A percentile compares a stretch with the other conserved stretches of the same genome.
phyloP scores from a whole-genome alignment of 139 green algal species.

The Chlamydomonas eustigma region DNA sequence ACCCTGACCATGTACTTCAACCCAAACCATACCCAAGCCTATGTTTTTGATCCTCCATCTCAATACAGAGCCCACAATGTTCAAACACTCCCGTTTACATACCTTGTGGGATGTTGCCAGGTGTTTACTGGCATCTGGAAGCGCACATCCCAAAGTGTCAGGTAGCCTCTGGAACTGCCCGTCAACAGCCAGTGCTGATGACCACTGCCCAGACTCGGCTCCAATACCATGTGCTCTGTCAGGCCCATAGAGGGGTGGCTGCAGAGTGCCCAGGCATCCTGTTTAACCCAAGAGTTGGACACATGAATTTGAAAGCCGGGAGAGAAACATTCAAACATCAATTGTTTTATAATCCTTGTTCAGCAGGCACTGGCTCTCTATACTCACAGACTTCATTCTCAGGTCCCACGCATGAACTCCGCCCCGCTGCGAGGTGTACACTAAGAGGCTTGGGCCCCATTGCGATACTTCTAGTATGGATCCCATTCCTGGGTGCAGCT shows the following conservation, averaged over 20 bases:
- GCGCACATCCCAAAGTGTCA: constrained; percentile 77
- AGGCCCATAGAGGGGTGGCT: constrained; percentile 33
- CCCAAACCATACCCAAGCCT: too few species aligned
- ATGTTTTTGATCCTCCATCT: too few species aligned
- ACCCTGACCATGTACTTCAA: too few species aligned
- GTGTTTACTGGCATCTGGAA: constrained; percentile 56
- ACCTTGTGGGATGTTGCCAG: constrained; percentile 44
- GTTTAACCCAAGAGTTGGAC: too few species aligned
- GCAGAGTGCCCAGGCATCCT: neutral
- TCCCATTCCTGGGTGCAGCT: constrained; percentile 11
- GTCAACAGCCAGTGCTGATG: constrained; percentile 35
- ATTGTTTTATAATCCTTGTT: too few species aligned
- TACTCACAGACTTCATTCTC: constrained; percentile 30
- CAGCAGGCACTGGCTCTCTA: too few species aligned
- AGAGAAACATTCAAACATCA: too few species aligned
- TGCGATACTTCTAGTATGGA: constrained; percentile 29
- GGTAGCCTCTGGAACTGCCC: constrained; percentile 50
- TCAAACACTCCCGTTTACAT: too few species aligned
- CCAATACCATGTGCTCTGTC: constrained; percentile 44
- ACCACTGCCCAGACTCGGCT: constrained; percentile 27
- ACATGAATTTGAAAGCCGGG: too few species aligned
- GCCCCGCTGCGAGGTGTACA: constrained; percentile 62
- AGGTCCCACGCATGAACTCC: constrained; percentile 76
- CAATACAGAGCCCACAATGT: too few species aligned
- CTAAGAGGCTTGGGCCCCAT: constrained; percentile 36